Percentiles rank a stretch among this genome's conserved stretches.
Evolutionary conservation across 768 basidiomycete species (phyloP).

Genomic region (Steccherinum ochraceum): DNA sequence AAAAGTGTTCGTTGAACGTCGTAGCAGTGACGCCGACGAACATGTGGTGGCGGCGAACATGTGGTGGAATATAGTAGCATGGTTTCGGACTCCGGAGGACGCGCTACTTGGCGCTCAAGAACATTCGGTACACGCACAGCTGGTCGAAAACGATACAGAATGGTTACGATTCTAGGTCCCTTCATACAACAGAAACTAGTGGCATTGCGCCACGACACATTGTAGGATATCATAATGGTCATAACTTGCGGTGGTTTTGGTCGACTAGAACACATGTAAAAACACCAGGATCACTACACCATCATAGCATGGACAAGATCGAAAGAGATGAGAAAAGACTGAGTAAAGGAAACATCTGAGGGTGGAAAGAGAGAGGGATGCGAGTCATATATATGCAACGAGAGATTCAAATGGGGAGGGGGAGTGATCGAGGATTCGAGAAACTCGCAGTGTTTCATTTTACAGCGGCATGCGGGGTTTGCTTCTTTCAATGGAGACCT

Average conservation of each 20-base stretch:
- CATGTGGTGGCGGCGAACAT: too few relatives aligned
- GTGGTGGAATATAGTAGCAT: too few relatives aligned
- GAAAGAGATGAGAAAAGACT: not conserved
- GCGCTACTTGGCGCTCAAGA: too few relatives aligned
- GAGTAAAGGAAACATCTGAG: not conserved
- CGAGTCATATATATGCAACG: slow-evolving; percentile 1
- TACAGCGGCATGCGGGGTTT: slow-evolving; percentile 3
- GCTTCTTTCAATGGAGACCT: not conserved
- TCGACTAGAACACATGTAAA: not conserved
- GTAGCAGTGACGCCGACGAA: too few relatives aligned
- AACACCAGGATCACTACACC: not conserved
- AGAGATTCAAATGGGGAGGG: not conserved
- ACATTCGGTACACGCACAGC: too few relatives aligned
- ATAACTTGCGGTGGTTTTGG: not conserved
- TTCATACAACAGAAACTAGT: not conserved
- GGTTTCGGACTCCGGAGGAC: too few relatives aligned
- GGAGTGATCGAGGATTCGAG: not conserved
- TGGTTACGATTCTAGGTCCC: too few relatives aligned
- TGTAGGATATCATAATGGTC: slow-evolving; percentile 2
- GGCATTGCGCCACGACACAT: not conserved
- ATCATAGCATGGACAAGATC: not conserved
- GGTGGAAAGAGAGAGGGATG: not conserved
- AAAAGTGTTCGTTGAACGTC: too few relatives aligned
- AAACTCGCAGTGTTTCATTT: slow-evolving; percentile 2
- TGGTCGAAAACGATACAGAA: too few relatives aligned